These are phyloP conservation scores for Aspergillus jensenii DNA, from an alignment of 2,329 filamentous ascomycete species.

Conservation along the genomic window DNA sequence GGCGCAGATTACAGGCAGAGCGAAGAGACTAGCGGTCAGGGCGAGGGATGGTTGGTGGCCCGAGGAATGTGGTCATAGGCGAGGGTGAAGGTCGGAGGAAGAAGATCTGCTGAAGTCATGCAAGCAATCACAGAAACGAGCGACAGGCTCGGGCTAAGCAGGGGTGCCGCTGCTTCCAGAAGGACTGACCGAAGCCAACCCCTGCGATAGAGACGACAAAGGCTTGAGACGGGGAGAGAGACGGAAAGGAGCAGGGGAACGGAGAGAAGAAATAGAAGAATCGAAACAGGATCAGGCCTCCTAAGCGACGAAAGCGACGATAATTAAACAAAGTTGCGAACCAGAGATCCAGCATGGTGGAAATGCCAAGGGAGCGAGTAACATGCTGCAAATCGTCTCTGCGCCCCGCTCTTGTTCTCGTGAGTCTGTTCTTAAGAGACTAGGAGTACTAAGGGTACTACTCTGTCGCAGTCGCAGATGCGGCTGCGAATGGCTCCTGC, in stretches of 20 bases:
- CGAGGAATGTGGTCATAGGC: slow-evolving; percentile 4
- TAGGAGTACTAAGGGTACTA: neutral
- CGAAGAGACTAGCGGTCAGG: slow-evolving; percentile 20
- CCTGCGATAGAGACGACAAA: neutral
- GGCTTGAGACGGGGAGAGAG: neutral
- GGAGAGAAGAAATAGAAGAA: neutral
- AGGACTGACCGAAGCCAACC: neutral
- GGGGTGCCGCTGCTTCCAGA: slow-evolving; percentile 10
- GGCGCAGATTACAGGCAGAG: neutral
- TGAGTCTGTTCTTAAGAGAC: neutral
- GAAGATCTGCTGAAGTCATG: slow-evolving; percentile 16
- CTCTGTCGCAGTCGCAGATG: neutral
- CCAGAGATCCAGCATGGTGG: slow-evolving; percentile 5
- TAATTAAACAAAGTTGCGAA: neutral
- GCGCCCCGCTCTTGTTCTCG: slow-evolving; percentile 6
- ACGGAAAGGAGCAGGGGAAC: neutral
- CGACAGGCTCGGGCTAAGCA: slow-evolving; percentile 6
- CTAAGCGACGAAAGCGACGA: neutral
- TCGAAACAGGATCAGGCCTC: too few species aligned
- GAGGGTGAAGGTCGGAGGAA: slow-evolving; percentile 8
- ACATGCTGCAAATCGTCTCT: neutral
- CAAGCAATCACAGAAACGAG: slow-evolving; percentile 10
- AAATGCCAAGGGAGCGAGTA: slow-evolving; percentile 5
- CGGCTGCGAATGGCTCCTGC: neutral
- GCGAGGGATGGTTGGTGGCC: slow-evolving; percentile 4